Percentiles rank a stretch among this genome's conserved stretches.
Conservation (phyloP, 225 moss, liverwort and hornwort genomes). For the Pseudisothecium myosuroides region DNA sequence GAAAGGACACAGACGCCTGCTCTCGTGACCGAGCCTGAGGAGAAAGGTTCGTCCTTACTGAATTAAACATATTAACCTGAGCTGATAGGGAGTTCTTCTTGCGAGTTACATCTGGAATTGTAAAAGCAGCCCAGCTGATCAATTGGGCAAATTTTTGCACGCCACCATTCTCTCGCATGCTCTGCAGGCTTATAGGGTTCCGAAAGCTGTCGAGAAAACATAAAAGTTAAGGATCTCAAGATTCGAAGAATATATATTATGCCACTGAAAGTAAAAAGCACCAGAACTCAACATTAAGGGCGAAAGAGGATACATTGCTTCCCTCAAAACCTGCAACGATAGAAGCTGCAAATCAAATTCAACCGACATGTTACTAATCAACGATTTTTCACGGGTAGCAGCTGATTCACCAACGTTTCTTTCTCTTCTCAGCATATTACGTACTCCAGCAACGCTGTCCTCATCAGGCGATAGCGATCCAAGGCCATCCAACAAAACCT, state of each 20-base stretch:
- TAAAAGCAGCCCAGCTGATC: constrained; percentile 57
- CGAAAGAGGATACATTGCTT: constrained; percentile 67
- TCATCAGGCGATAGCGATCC: constrained; percentile 18
- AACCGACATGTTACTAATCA: constrained; percentile 2
- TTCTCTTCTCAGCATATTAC: background rate
- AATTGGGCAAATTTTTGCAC: constrained; percentile 55
- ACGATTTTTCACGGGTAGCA: background rate
- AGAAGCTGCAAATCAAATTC: constrained; percentile 68
- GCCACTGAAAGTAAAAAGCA: background rate
- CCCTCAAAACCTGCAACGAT: constrained; percentile 70
- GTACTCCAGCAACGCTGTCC: constrained; percentile 10
- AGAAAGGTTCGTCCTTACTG: constrained; percentile 16
- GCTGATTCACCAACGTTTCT: constrained; percentile 11
- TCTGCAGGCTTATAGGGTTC: constrained; percentile 45
- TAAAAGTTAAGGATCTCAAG: constrained; percentile 29
- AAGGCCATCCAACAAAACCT: constrained; percentile 60
- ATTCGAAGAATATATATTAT: background rate
- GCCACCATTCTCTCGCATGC: constrained; percentile 49
- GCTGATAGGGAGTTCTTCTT: constrained; percentile 1
- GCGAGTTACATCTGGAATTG: constrained; percentile 11
- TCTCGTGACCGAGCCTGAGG: constrained; percentile 7
- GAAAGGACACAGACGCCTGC: background rate
- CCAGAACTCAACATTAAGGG: background rate
- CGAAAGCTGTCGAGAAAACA: constrained; percentile 42
- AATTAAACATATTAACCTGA: constrained; percentile 2